These are phyloP conservation scores for Raddia guianensis DNA, from an alignment of 176 grass and related monocot species.

Conservation along the genomic window DNA sequence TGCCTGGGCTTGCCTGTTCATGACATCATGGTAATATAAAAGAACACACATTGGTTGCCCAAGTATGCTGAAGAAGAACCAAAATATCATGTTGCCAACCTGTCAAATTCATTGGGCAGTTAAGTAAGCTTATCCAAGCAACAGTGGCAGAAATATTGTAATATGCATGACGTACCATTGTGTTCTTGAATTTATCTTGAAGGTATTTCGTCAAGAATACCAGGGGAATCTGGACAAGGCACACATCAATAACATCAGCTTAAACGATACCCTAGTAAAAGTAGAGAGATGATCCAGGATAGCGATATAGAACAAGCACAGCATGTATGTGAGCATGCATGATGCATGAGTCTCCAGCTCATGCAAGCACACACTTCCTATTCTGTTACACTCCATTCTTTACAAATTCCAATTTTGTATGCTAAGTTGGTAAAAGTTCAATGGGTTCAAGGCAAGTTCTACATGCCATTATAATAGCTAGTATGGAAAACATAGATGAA, in stretches of 20 bases:
- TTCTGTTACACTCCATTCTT: background rate
- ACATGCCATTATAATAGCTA: background rate
- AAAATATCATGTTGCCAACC: constrained; percentile 99
- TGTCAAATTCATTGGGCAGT: constrained; percentile 30
- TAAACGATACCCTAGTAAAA: background rate
- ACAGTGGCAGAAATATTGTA: background rate
- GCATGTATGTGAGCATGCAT: background rate
- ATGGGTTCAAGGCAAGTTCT: background rate
- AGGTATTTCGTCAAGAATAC: constrained; percentile 87
- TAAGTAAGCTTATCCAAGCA: background rate
- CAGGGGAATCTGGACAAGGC: constrained; percentile 68
- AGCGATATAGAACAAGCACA: background rate
- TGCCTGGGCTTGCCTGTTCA: constrained; percentile 76
- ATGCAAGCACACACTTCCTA: background rate
- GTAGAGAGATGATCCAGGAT: background rate
- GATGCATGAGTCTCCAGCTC: background rate
- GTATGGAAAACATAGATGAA: background rate
- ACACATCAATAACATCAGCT: constrained; percentile 34
- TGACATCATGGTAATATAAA: constrained; percentile 94
- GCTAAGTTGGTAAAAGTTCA: background rate
- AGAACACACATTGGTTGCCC: constrained; percentile 97
- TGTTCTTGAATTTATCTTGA: constrained; percentile 74
- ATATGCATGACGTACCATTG: constrained; percentile 59
- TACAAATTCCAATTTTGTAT: background rate
- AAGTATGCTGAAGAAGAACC: constrained; percentile 99